Conservation (phyloP, 805 yeast genomes). For the Metschnikowia lunata region DNA sequence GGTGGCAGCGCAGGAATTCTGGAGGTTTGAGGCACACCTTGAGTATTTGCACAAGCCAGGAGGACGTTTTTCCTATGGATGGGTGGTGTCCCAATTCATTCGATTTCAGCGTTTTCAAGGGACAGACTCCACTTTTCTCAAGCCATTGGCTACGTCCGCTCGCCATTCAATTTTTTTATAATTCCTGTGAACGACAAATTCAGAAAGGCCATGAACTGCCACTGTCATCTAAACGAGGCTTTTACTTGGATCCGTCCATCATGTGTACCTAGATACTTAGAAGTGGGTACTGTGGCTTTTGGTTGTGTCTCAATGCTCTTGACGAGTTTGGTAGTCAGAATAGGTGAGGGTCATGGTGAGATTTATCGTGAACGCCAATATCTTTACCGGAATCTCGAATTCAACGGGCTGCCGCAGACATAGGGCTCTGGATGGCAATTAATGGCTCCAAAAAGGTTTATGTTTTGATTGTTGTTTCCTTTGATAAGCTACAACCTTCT, state of each 20-base stretch:
- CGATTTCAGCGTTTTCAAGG: slow-evolving; percentile 75
- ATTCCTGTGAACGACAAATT: slow-evolving; percentile 62
- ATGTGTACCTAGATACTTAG: slow-evolving; percentile 61
- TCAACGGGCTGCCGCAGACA: too few species aligned
- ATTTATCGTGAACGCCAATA: too few species aligned
- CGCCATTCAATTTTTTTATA: slow-evolving; percentile 75
- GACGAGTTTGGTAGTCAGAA: too few species aligned
- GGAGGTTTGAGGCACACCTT: slow-evolving; percentile 50
- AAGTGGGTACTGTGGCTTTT: slow-evolving; percentile 46
- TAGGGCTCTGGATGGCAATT: too few species aligned
- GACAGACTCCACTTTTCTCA: slow-evolving; percentile 71
- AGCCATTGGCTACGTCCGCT: slow-evolving; percentile 81
- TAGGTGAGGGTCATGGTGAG: too few species aligned
- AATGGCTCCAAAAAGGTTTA: too few species aligned
- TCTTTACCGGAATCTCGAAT: too few species aligned
- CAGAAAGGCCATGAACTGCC: slow-evolving; percentile 60
- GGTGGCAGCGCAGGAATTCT: slow-evolving; percentile 66
- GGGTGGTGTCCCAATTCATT: slow-evolving; percentile 66
- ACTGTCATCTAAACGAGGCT: slow-evolving; percentile 68
- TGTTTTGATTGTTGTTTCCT: too few species aligned
- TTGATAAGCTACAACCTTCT: too few species aligned
- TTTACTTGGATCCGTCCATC: slow-evolving; percentile 73
- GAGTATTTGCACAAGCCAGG: background rate
- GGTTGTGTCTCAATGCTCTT: too few species aligned
- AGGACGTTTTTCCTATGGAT: background rate